phyloP scores from a whole-genome alignment of 2,329 filamentous ascomycete species.

The Aspergillus spinulosporus region DNA sequence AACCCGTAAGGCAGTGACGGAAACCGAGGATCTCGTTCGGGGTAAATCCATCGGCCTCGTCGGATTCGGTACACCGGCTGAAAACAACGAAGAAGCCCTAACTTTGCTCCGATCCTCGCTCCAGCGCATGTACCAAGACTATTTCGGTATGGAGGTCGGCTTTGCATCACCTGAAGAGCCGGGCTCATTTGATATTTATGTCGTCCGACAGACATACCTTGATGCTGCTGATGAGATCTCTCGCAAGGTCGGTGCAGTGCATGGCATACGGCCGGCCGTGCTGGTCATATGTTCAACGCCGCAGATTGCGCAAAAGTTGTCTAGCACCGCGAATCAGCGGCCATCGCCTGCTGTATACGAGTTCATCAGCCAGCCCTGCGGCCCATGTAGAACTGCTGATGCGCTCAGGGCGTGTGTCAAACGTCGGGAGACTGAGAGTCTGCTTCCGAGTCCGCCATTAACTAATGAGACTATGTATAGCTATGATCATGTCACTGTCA shows the following conservation, averaged over 20 bases:
- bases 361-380: slow-evolving; percentile 14
- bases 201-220: not conserved
- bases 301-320: slow-evolving; percentile 6
- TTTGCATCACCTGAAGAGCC: not conserved
- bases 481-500: not conserved
- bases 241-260: not conserved
- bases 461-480: not conserved
- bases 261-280: not conserved
- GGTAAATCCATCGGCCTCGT: slow-evolving; percentile 8
- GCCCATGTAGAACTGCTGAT: slow-evolving; percentile 10
- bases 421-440: not conserved
- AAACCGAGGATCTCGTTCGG: not conserved
- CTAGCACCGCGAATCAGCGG: not conserved
- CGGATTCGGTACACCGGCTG: not conserved
- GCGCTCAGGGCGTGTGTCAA: slow-evolving; percentile 1
- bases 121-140: slow-evolving; percentile 2
- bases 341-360: not conserved
- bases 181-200: slow-evolving; percentile 6
- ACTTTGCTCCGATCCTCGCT: not conserved
- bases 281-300: slow-evolving; percentile 12
- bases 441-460: not conserved
- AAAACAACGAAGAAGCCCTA: not conserved
- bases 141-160: slow-evolving; percentile 7
- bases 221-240: not conserved
- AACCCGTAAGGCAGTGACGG: not conserved